Base-by-base conservation (phyloP, 768 basidiomycete species). In the Coprinellus aureogranulatus region DNA sequence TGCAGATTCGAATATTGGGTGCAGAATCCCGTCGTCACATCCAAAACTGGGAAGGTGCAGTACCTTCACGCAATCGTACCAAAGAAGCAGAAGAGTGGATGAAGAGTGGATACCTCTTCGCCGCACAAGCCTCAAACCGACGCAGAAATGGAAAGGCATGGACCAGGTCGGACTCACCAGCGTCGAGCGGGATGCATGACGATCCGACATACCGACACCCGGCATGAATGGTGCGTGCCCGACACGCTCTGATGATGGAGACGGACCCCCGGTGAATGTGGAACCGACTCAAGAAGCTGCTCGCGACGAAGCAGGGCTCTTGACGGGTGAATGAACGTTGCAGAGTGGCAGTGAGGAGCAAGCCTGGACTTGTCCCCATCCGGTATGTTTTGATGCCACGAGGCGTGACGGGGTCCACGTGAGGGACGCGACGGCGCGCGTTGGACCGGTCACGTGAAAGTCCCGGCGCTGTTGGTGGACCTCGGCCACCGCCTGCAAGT, bases 111-210 rank as follows among this genome's bases (percentile, higher is more conserved):
- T 34, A 34, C 34, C 34, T 34, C 34, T 14, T n/a, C 6, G 14
- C 34, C 14, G 14, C 34, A 34, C 34, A 34, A 6, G 8, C 34
- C 34, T 34, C 34, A 14, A 34, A 34, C 6, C 34, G 34, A 34
- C 6, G 34, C 34, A 34, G 34, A 34, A 34, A 34, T 34, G 34
- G 42, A 54, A 45, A 18, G 30, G 28, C 27, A 22, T 42, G 41
- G 20, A 54, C 23, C 37, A 44, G 26, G 53, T 80, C 77, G 2
- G 82, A 78, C 61, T 87, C 86, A 42, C 41, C 41, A 27, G 30
- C 45, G 39, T 16, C 41, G 16, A n/a, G 41, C 14, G 16, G 16
- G 4, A n/a, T 8, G 41, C 18, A 22, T 22, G 41, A 22, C 41
- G 20, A 44, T 44, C 41, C 41, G 41, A 44, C 8, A 44, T 44